Conservation (phyloP, 768 basidiomycete genomes). For the Lentinula edodes region DNA sequence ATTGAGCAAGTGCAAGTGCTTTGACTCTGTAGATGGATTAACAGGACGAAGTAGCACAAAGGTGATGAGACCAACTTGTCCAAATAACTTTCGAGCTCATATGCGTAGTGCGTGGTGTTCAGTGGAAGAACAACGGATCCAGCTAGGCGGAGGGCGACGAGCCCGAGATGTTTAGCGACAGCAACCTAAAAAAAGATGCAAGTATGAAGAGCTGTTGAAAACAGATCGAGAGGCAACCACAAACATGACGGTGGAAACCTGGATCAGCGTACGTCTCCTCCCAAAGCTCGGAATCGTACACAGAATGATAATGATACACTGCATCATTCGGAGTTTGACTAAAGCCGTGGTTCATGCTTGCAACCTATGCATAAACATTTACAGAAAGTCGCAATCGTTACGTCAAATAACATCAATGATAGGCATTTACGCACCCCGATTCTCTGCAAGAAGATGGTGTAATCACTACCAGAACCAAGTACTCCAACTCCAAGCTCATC, state of each 20-base stretch:
- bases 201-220: not conserved
- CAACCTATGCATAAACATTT: constrained; percentile 14
- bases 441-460: constrained; percentile 85
- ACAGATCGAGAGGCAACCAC: constrained; percentile 10
- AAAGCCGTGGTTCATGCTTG: constrained; percentile 17
- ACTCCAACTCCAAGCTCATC: constrained; percentile 41
- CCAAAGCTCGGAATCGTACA: constrained; percentile 56
- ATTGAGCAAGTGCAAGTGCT: constrained; percentile 24
- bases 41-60: too few species aligned
- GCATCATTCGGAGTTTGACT: constrained; percentile 24
- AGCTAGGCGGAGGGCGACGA: constrained; percentile 46
- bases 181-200: constrained; percentile 5
- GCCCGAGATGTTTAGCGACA: constrained; percentile 35
- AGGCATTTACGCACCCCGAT: constrained; percentile 33
- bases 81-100: constrained; percentile 49
- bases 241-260: constrained; percentile 52
- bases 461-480: constrained; percentile 86
- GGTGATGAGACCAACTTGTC: constrained; percentile 29
- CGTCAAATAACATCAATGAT: not conserved
- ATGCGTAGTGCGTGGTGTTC: constrained; percentile 64
- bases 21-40: constrained; percentile 38
- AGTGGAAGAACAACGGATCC: constrained; percentile 55
- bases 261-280: constrained; percentile 61
- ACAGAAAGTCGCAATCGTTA: not conserved
- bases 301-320: constrained; percentile 57